Percentiles rank a stretch among this genome's conserved stretches.
Conservation (phyloP, 1,284 basidiomycete genomes). For the Puccinia horiana region DNA sequence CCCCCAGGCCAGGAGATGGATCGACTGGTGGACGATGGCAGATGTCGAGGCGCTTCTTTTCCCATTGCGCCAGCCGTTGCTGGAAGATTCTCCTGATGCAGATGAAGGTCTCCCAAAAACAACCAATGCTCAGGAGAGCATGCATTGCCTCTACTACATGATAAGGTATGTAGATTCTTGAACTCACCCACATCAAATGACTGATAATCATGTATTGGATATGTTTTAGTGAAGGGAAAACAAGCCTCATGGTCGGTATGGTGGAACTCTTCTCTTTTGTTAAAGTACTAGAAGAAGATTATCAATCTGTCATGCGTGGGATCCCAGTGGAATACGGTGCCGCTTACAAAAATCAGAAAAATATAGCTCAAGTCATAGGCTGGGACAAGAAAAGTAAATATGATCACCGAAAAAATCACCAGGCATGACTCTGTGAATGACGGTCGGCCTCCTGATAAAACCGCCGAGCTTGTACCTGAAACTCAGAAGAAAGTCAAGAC, state of each 20-base stretch:
- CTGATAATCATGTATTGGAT: not conserved
- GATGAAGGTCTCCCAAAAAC: not conserved
- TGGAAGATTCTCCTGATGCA: not conserved
- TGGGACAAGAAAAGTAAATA: not conserved
- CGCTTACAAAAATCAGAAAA: not conserved
- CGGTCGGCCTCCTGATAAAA: not conserved
- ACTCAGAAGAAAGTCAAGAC: not conserved
- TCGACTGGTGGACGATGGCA: slow-evolving; percentile 13
- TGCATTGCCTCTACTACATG: slow-evolving; percentile 16
- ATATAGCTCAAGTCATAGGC: not conserved
- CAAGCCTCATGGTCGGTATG: not conserved
- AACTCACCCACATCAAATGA: not conserved
- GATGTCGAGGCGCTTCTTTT: slow-evolving; percentile 5
- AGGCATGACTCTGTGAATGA: not conserved
- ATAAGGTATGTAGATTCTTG: not conserved
- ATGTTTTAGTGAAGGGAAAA: not conserved
- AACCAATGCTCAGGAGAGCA: not conserved
- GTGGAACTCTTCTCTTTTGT: no score
- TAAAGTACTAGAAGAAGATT: not conserved
- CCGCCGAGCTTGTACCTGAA: not conserved
- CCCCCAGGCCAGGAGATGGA: slow-evolving; percentile 15
- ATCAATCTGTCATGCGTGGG: not conserved
- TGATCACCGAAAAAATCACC: not conserved
- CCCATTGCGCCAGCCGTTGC: no score
- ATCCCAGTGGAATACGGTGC: no score